Percentiles rank a stretch among this genome's conserved stretches.
These are phyloP conservation scores for Uncinocarpus reesii DNA, from an alignment of 2,329 filamentous ascomycete genomes.

Conservation along the genomic window DNA sequence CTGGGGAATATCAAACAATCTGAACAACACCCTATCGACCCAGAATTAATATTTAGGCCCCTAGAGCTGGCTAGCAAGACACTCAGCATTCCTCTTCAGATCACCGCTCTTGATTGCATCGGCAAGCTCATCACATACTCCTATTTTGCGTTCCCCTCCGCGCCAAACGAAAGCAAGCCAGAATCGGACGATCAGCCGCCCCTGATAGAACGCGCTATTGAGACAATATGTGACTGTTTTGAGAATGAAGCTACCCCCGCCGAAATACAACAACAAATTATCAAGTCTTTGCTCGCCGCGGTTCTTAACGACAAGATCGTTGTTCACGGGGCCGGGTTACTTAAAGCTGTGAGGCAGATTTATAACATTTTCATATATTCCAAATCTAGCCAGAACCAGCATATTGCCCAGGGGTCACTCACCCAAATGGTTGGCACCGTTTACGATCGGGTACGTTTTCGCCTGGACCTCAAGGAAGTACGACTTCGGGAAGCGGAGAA, in stretches of 20 bases:
- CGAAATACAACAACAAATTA: slow-evolving; percentile 93
- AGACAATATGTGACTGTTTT: slow-evolving; percentile 98
- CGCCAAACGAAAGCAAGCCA: slow-evolving; percentile 24
- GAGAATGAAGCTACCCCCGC: slow-evolving; percentile 87
- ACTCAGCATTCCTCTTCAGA: slow-evolving; percentile 73
- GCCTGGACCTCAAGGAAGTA: slow-evolving; percentile 78
- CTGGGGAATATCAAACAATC: slow-evolving; percentile 76
- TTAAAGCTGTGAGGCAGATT: slow-evolving; percentile 94
- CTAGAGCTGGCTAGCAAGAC: slow-evolving; percentile 82
- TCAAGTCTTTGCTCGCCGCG: slow-evolving; percentile 89
- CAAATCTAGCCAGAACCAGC: slow-evolving; percentile 86
- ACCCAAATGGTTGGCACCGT: slow-evolving; percentile 99
- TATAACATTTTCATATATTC: slow-evolving; percentile 98
- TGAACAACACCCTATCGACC: slow-evolving; percentile 70
- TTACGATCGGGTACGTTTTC: slow-evolving; percentile 82
- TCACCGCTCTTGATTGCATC: slow-evolving; percentile 89
- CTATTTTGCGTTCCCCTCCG: slow-evolving; percentile 71
- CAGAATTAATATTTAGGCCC: slow-evolving; percentile 84
- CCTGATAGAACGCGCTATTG: slow-evolving; percentile 92
- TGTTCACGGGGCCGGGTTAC: slow-evolving; percentile 85
- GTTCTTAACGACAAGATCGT: slow-evolving; percentile 98
- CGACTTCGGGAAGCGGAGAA: slow-evolving; percentile 43
- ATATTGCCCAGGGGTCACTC: slow-evolving; percentile 90
- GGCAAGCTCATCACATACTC: slow-evolving; percentile 98
- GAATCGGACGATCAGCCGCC: slow-evolving; percentile 44